Base-by-base conservation (phyloP, 805 yeast genomes). In the Yarrowia deformans region DNA sequence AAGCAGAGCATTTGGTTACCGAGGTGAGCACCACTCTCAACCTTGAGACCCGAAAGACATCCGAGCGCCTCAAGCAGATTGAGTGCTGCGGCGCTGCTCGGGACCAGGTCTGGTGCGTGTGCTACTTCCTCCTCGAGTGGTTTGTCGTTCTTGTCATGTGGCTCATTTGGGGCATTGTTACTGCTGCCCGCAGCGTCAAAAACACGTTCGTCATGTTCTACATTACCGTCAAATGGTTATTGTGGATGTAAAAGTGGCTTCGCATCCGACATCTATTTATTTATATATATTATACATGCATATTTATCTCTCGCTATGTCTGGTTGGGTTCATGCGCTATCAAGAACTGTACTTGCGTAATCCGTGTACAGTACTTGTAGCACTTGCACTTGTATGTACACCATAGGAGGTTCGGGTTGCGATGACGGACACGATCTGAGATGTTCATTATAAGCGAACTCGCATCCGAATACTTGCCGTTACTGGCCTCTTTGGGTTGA, bases 1-100 rank as follows among this genome's bases (percentile, higher is more conserved):
- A 74, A n/a, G 72, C 74, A 7, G 77, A 74, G 58, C 71, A 72
- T 49, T 69, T 74, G 34, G 55, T 74, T 37, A 69, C 71, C 60
- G 75, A 74, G 43, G 75, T 73, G 32, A 72, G 70, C 42, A 74
- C 76, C 12, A 72, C 73, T 2, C 69, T 73, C 48, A 74, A 69
- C 58, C 67, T 74, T 34, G 75, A 74, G 60, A 45, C 72, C 10
- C 56, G 76, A 23, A 69, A 69, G 43, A 29, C 72, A 7, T 70
- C 72, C 16, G 75, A 73, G 50, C 71, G 74, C 1, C 67, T 74
- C 12, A 74, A 73, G 39, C 67, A 61, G 39, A 68, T 74, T 32
- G 76, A 72, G 35, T 45, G 68, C 37, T 49, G 69, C 14, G 50
- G 69, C 6, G 72, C 74, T 5, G 54, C 70, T 6, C 52, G 72